phyloP scores from a whole-genome alignment of 306 rosid species.

The Prunus dulcis region DNA sequence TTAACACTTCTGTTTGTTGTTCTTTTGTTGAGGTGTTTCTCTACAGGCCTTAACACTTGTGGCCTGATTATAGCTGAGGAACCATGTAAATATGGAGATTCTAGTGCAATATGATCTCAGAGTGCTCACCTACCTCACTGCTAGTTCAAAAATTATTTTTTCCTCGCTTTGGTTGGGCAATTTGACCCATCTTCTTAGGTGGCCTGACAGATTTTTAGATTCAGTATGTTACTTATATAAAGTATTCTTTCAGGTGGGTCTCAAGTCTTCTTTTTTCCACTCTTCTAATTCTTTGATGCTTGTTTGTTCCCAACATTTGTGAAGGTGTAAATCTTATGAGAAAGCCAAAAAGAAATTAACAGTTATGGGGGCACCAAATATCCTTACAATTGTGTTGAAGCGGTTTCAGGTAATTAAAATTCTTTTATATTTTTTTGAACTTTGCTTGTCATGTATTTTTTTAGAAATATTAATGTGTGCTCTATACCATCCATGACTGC shows the following conservation, averaged over 20 bases:
- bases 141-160: not conserved
- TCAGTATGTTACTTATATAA: not conserved
- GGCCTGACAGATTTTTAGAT: not conserved
- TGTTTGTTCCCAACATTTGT: conserved; percentile 10
- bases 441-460: not conserved
- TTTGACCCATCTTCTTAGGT: not conserved
- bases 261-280: not conserved
- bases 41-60: not conserved
- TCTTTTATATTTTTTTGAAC: conserved; percentile 10
- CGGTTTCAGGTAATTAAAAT: conserved; percentile 63
- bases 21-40: no score
- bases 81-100: not conserved
- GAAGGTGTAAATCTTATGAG: conserved; percentile 73
- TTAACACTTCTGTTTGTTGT: no score
- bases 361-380: conserved; percentile 71
- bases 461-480: conserved; percentile 17
- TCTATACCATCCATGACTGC: conserved; percentile 33
- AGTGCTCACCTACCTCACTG: not conserved
- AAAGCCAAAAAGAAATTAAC: conserved; percentile 74
- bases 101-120: not conserved
- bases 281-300: not conserved
- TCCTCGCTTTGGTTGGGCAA: not conserved
- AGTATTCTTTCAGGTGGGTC: not conserved
- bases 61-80: not conserved
- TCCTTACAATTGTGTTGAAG: conserved; percentile 74